These are phyloP conservation scores for Pneumocystis murina DNA, from an alignment of 1,139 yeast genomes.

Conservation along the genomic window DNA sequence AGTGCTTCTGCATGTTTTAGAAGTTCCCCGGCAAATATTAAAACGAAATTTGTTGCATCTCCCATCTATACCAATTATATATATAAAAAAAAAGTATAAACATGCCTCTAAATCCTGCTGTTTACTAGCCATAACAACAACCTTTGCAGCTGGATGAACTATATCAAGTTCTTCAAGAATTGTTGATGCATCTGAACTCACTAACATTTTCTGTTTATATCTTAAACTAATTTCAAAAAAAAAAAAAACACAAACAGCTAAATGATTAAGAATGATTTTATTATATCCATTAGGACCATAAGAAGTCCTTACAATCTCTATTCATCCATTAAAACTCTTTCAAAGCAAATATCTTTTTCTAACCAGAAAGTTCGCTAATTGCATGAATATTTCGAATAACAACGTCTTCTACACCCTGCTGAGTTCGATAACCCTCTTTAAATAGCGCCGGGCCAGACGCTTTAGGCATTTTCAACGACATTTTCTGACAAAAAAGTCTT, in stretches of 20 bases:
- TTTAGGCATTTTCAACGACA: slow-evolving; percentile 83
- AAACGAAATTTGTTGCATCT: slow-evolving; percentile 57
- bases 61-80: slow-evolving; percentile 32
- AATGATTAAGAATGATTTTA: slow-evolving; percentile 75
- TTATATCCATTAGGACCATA: slow-evolving; percentile 97
- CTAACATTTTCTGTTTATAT: slow-evolving; percentile 57
- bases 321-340: slow-evolving; percentile 41
- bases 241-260: slow-evolving; percentile 14
- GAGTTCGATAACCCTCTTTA: slow-evolving; percentile 90
- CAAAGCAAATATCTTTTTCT: background rate
- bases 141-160: slow-evolving; percentile 93
- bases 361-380: slow-evolving; percentile 33
- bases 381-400: slow-evolving; percentile 85
- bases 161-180: slow-evolving; percentile 85
- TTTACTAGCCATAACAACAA: slow-evolving; percentile 88
- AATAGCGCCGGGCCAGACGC: slow-evolving; percentile 89
- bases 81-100: slow-evolving; percentile 13
- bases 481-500: slow-evolving; percentile 19
- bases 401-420: slow-evolving; percentile 86
- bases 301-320: slow-evolving; percentile 80
- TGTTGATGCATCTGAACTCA: slow-evolving; percentile 94
- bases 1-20: slow-evolving; percentile 71
- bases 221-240: slow-evolving; percentile 11
- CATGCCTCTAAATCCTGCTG: slow-evolving; percentile 73
- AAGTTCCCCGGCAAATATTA: slow-evolving; percentile 80